Evolutionary conservation across 2,329 filamentous ascomycete genomes (phyloP), one percentile per base, ranked within the genome.

Genomic region (Oidium heveae): DNA sequence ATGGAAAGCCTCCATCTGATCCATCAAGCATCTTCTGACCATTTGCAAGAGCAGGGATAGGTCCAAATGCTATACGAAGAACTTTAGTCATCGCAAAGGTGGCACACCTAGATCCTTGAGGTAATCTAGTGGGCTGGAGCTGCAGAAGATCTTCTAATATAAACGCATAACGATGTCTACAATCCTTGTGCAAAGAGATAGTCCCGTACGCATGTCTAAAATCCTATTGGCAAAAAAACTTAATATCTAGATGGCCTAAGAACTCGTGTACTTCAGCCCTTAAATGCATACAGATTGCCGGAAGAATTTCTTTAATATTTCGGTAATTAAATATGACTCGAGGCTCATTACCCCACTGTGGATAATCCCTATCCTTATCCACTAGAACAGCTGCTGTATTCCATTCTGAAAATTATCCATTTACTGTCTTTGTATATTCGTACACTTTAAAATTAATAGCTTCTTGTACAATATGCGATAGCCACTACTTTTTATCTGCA

Each of bases 161-260:
- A 20, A 51, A 51, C 10, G 24, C 49, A 34, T 24, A 51, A n/a
- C 34, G 12, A 18, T 51, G 10, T n/a, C 49, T 8, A 33, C 46
- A 20, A 10, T 16, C 28, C 6, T 13, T 28, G 43, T 52, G 44
- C 8, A 56, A 16, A 12, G 33, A 18, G 7, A 54, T 28, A 16
- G 16, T 22, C 51, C 43, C 49, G 28, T 56, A 56, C 12, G 7
- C 39, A 32, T 56, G 22, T 43, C 54, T 56, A 10, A 56, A 20
- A 37, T 56, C 34, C 34, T 15, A 15, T 36, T 36, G 34, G n/a
- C 36, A 16, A 16, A n/a, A n/a, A n/a, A n/a, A n/a, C n/a, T n/a
- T n/a, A n/a, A n/a, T n/a, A n/a, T n/a, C n/a, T n/a, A n/a, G n/a
- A n/a, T n/a, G n/a, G n/a, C 36, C 36, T 16, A 56, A 34, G 43